Evolutionary conservation across 805 yeast species (phyloP), one percentile per base, ranked within the genome.

Genomic region (Blastobotrys terrestris): DNA sequence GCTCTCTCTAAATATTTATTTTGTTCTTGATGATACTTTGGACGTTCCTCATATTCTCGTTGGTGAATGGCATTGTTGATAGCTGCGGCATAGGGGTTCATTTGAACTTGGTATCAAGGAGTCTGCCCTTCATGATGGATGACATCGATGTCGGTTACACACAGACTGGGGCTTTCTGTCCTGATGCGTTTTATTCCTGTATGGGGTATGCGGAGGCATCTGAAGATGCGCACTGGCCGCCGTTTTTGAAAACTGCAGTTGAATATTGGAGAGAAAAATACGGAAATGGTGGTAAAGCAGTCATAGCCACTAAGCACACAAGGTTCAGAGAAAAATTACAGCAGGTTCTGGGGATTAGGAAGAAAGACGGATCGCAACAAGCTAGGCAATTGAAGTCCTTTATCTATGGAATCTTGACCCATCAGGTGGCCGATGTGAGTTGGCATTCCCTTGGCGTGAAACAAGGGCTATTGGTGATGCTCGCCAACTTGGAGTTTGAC

Each of bases 141-240:
- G 46, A 44, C 5, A 21, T 44, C 4, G 46, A 18, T 7, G 22
- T 21, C 13, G 35, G 35, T 11, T 26, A 26, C 11, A 26, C 35
- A 15, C 65, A 78, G 14, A 76, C 85, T 0, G 90, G 89, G 0
- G 75, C 85, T 0, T 84, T 84, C 61, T 80, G 78, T 60, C 90
- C 90, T 0, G 90, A 84, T 63, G 79, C 85, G 0, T 78, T 83
- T 60, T 84, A 84, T 64, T 72, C 77, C 39, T 84, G 89, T 63
- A 66, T 77, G 48, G 80, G 77, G 2, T 60, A 66, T 21, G 70
- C 77, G 2, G 73, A 75, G 8, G 75, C 75, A 2, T 84, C 86
- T 2, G 90, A 84, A 63, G 76, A 70, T 26, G 72, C 83, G 0
- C 89, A 84, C 61, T 84, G 90, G 89, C 87, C 88, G 0, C 83